A percentile compares a stretch with the other conserved stretches of the same genome.
phyloP scores from a whole-genome alignment of 2,329 filamentous ascomycete genomes.

The Dryadomyces quercivorus region DNA sequence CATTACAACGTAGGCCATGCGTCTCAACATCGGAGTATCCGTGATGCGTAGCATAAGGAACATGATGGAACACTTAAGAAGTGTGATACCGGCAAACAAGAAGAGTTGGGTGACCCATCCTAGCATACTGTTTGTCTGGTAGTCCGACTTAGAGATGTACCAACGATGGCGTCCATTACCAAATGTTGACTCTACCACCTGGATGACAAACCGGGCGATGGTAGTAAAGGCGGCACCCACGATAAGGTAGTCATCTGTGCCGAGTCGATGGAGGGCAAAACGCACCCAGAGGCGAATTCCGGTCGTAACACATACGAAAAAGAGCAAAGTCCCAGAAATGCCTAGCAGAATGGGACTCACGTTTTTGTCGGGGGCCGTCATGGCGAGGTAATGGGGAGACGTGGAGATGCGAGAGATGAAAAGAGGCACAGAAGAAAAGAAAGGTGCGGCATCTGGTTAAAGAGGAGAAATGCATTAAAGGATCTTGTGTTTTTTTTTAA shows the following conservation, averaged over 20 bases:
- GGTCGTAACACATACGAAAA: slow-evolving; percentile 20
- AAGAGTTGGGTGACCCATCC: slow-evolving; percentile 22
- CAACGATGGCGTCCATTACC: slow-evolving; percentile 27
- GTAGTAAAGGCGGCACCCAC: slow-evolving; percentile 17
- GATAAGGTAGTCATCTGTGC: slow-evolving; percentile 27
- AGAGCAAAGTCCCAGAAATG: slow-evolving; percentile 20
- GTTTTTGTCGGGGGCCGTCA: slow-evolving; percentile 15
- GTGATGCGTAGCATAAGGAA: slow-evolving; percentile 29
- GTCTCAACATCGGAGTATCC: slow-evolving; percentile 18
- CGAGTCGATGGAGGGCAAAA: slow-evolving; percentile 16
- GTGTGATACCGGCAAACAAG: slow-evolving; percentile 25
- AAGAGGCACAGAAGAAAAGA: not conserved
- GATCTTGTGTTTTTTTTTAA: too few relatives aligned
- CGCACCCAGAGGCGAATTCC: slow-evolving; percentile 20
- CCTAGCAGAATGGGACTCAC: slow-evolving; percentile 20
- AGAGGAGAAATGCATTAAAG: not conserved
- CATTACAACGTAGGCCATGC: slow-evolving; percentile 20
- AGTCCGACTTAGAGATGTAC: slow-evolving; percentile 16
- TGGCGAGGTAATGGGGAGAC: not conserved
- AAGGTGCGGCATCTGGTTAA: not conserved
- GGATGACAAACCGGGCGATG: slow-evolving; percentile 19
- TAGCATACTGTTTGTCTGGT: not conserved
- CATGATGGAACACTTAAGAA: slow-evolving; percentile 30
- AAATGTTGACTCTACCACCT: slow-evolving; percentile 19
- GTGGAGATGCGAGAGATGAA: not conserved